Evolutionary conservation across 2,329 filamentous ascomycete species (phyloP).

Genomic region (Fragosphaeria purpurea): DNA sequence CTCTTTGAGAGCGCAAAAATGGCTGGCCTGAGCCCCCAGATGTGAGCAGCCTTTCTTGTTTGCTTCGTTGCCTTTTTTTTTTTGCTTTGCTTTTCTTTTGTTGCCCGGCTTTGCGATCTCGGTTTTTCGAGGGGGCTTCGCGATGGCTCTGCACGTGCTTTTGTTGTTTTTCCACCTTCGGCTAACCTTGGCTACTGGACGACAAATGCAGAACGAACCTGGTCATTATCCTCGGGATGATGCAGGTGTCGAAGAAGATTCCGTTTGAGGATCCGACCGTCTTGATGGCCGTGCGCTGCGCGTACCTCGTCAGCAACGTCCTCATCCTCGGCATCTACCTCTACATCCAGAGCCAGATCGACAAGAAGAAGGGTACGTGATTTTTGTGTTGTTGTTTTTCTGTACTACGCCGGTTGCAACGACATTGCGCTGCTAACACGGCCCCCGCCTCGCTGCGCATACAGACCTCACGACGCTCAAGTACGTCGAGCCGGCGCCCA

Average conservation of each 20-base stretch:
- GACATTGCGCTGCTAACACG: neutral
- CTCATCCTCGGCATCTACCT: slow-evolving; percentile 79
- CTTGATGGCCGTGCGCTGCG: slow-evolving; percentile 44
- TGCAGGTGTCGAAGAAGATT: slow-evolving; percentile 94
- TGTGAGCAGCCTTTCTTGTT: slow-evolving; percentile 31
- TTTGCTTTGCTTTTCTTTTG: too few relatives aligned
- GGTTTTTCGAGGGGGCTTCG: too few relatives aligned
- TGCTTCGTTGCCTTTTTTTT: too few relatives aligned
- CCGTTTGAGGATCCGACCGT: slow-evolving; percentile 75
- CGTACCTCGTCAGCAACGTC: slow-evolving; percentile 56
- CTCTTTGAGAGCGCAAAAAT: slow-evolving; percentile 31
- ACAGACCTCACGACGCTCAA: slow-evolving; percentile 93
- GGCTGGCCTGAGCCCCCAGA: slow-evolving; percentile 52
- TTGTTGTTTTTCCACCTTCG: too few relatives aligned
- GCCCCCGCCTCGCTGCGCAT: too few relatives aligned
- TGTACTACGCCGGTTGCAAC: neutral
- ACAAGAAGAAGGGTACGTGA: slow-evolving; percentile 81
- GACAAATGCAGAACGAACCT: slow-evolving; percentile 62
- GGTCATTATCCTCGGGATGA: slow-evolving; percentile 91
- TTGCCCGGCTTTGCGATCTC: too few relatives aligned
- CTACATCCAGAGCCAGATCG: slow-evolving; percentile 76
- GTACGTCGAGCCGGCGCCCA: slow-evolving; percentile 90
- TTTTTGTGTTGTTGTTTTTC: slow-evolving; percentile 20
- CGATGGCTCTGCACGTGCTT: too few relatives aligned
- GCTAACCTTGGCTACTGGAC: too few relatives aligned